Conservation (phyloP, 1,139 yeast species). For the Saccharomyces hybrid region DNA sequence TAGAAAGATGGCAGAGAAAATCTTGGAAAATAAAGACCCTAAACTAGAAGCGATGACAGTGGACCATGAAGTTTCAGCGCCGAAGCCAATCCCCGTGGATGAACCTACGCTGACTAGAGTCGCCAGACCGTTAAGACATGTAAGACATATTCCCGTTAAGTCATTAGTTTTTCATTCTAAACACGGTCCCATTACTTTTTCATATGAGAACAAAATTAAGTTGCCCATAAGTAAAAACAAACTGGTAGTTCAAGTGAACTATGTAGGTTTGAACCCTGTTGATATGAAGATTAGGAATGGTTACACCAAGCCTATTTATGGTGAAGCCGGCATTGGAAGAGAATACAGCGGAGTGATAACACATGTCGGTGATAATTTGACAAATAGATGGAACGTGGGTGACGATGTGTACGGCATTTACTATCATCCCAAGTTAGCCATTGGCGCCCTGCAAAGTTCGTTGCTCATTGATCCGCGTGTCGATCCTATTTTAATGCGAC, state of each 20-base stretch:
- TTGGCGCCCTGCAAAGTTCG: conserved; percentile 47
- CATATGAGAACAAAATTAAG: conserved; percentile 32
- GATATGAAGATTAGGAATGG: conserved; percentile 41
- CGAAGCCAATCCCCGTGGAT: conserved; percentile 7
- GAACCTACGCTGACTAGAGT: conserved; percentile 22
- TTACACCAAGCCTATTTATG: conserved; percentile 32
- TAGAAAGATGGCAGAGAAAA: conserved; percentile 10
- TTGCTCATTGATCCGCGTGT: conserved; percentile 38
- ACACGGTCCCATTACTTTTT: conserved; percentile 29
- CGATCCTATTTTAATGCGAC: conserved; percentile 39
- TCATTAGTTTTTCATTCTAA: conserved; percentile 28
- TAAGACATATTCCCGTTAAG: conserved; percentile 31
- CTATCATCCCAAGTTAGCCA: conserved; percentile 36
- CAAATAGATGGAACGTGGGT: conserved; percentile 42
- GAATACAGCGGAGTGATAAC: conserved; percentile 62
- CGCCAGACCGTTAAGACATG: conserved; percentile 32
- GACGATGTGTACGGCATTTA: conserved; percentile 57
- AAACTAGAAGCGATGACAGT: conserved; percentile 9
- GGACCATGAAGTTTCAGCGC: conserved; percentile 9
- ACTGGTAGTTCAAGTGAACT: conserved; percentile 54
- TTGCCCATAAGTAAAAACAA: conserved; percentile 36
- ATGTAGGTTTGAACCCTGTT: conserved; percentile 36
- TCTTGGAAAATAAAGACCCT: conserved; percentile 12
- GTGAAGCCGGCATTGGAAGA: conserved; percentile 53
- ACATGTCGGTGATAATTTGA: conserved; percentile 45